Evolutionary conservation across 305 asterid genomes (phyloP).

Genomic region (Euphrasia arctica): DNA sequence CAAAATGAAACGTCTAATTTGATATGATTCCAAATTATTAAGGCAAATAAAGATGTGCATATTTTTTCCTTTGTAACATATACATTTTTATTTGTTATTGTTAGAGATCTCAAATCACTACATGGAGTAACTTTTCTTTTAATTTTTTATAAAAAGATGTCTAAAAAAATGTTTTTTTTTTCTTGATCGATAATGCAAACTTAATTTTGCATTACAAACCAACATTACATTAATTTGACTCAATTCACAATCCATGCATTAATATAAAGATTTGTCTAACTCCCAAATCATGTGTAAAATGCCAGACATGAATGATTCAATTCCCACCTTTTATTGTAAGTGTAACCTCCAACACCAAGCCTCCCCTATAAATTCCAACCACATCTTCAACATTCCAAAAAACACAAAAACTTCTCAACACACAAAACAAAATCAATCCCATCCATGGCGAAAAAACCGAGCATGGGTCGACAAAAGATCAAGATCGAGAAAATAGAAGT

Average conservation of each 20-base stretch:
- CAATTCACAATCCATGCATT: slow-evolving; percentile 27
- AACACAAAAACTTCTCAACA: not conserved
- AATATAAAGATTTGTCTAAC: slow-evolving; percentile 40
- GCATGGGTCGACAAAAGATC: slow-evolving; percentile 76
- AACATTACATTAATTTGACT: too few relatives aligned
- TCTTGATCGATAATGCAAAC: too few relatives aligned
- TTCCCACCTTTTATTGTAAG: slow-evolving; percentile 21
- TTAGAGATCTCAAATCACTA: too few relatives aligned
- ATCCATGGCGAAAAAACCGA: slow-evolving; percentile 61
- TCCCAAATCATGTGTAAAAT: slow-evolving; percentile 46
- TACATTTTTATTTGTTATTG: too few relatives aligned
- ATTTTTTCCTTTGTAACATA: too few relatives aligned
- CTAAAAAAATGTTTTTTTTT: too few relatives aligned
- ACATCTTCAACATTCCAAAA: slow-evolving; percentile 12
- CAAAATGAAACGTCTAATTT: too few relatives aligned
- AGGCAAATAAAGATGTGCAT: too few relatives aligned
- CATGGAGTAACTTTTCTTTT: too few relatives aligned
- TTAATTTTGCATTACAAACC: too few relatives aligned
- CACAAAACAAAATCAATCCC: not conserved
- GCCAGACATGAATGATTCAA: slow-evolving; percentile 9
- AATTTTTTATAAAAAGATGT: too few relatives aligned
- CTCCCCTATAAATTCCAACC: slow-evolving; percentile 37
- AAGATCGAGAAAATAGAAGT: slow-evolving; percentile 69
- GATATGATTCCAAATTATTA: too few relatives aligned
- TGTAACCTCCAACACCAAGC: slow-evolving; percentile 14